These are phyloP conservation scores for Pseudogymnoascus sp. DNA, from an alignment of 2,329 filamentous ascomycete species.

Conservation along the genomic window DNA sequence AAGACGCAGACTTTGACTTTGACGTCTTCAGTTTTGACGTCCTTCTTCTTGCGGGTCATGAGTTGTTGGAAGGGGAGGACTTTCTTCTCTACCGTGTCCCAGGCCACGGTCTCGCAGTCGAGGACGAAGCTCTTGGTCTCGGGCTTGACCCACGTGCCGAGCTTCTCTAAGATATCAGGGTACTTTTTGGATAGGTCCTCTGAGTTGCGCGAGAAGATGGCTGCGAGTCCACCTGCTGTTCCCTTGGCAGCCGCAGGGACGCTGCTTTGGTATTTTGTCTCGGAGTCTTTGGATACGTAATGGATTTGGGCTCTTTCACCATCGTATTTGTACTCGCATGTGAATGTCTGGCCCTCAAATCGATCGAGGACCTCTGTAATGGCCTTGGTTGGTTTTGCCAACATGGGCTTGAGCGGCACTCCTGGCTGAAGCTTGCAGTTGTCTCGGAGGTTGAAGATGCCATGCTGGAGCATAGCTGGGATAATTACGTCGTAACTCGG, in stretches of 20 bases:
- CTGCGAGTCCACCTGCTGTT: slow-evolving; percentile 55
- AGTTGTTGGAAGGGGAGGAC: slow-evolving; percentile 94
- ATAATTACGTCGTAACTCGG: slow-evolving; percentile 94
- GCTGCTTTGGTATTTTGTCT: slow-evolving; percentile 58
- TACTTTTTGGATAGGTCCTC: slow-evolving; percentile 98
- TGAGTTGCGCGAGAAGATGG: slow-evolving; percentile 95
- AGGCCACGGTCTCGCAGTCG: slow-evolving; percentile 97
- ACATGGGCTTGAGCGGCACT: slow-evolving; percentile 94
- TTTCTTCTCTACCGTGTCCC: slow-evolving; percentile 93
- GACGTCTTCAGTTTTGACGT: slow-evolving; percentile 90
- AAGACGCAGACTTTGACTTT: slow-evolving; percentile 97
- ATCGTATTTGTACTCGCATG: slow-evolving; percentile 98
- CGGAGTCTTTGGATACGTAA: slow-evolving; percentile 77
- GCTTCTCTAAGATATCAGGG: slow-evolving; percentile 83
- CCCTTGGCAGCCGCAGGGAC: slow-evolving; percentile 52
- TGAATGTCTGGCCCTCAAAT: slow-evolving; percentile 91
- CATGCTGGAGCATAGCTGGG: slow-evolving; percentile 77
- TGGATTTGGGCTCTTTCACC: slow-evolving; percentile 98
- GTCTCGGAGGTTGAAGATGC: slow-evolving; percentile 73
- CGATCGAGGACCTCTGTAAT: slow-evolving; percentile 96
- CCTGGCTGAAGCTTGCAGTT: slow-evolving; percentile 88
- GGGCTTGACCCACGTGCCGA: slow-evolving; percentile 80
- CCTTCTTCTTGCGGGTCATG: slow-evolving; percentile 96
- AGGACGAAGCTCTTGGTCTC: slow-evolving; percentile 92
- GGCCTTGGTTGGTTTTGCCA: slow-evolving; percentile 96